Evolutionary conservation across 371 early-diverging fungal species (phyloP), one percentile per base, ranked within the genome.

Genomic region (Globomyces sp.): DNA sequence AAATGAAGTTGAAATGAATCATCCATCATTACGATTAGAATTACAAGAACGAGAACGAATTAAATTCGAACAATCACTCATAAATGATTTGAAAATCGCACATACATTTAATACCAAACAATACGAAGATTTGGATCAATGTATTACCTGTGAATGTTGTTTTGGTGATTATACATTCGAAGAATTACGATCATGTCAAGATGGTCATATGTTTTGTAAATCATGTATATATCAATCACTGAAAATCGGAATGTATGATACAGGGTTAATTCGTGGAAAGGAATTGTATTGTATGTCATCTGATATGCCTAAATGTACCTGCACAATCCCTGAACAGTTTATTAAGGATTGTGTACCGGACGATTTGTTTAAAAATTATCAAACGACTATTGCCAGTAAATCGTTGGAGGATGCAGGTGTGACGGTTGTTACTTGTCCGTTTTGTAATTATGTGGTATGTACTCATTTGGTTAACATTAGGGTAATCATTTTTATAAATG

Each of bases 121-220:
- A 43, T 63, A 63, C 42, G 42, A 41, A 8, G 39, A 45, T 4
- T 58, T 45, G 4, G 62, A 74, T 4, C 80, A 84, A 50, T 49
- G 75, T 9, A 83, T 87, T 50, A 68, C 74, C 3, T 87, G 87
- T 64, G 74, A 68, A 9, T 87, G 87, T 61, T 87, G 87, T 63
- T 85, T 74, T 63, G 71, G 71, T 34, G 85, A 85, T 47, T 74
- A 63, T 49, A 49, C 83, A 9, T 83, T 85, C 71, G 87, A 87
- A 68, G 72, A 78, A 9, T 64, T 87, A 1, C 58, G 65, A 3
- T 72, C 72, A 66, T 87, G 87, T 67, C 75, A 70, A 47, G 73
- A 83, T 61, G 86, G 82, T 1, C 87, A 87, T 63, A 63, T 82
- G 44, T 86, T 83, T 64, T 85, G 85, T 68, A 68, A 77, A 49